Conservation (phyloP, 2,329 filamentous ascomycete genomes). For the Penicillium sp. region DNA sequence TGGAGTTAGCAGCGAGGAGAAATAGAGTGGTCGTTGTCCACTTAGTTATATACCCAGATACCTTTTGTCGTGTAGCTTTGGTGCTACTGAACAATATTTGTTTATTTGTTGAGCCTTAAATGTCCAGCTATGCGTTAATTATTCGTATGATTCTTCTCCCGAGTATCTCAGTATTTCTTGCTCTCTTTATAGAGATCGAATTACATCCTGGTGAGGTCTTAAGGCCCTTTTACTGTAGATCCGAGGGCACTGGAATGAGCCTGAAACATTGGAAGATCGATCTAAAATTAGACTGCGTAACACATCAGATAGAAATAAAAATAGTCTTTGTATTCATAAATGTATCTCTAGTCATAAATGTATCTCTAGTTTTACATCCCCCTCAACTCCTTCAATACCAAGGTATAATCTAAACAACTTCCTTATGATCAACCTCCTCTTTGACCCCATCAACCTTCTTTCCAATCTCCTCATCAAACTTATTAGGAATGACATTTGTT, state of each 20-base stretch:
- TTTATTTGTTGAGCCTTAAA: neutral
- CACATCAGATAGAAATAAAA: no score
- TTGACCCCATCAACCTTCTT: slow-evolving; percentile 9
- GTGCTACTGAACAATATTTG: neutral
- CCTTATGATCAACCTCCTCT: slow-evolving; percentile 12
- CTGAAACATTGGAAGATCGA: no score
- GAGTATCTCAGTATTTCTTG: no score
- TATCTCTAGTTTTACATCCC: neutral
- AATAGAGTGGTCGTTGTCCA: neutral
- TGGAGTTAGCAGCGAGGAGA: slow-evolving; percentile 12
- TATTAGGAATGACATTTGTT: slow-evolving; percentile 22
- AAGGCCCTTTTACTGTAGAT: no score
- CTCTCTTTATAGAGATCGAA: no score
- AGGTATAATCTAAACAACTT: slow-evolving; percentile 13
- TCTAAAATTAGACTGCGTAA: no score
- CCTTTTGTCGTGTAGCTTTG: neutral
- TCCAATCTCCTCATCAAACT: slow-evolving; percentile 28
- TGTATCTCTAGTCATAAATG: neutral
- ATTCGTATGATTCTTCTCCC: no score
- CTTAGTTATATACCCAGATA: neutral
- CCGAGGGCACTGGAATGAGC: no score
- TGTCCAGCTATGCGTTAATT: no score
- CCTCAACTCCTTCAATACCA: no score
- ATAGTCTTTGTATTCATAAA: neutral
- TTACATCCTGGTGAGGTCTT: no score